Evolutionary conservation across 106 monocot species (phyloP).

Genomic region (Dendrobium nobile): DNA sequence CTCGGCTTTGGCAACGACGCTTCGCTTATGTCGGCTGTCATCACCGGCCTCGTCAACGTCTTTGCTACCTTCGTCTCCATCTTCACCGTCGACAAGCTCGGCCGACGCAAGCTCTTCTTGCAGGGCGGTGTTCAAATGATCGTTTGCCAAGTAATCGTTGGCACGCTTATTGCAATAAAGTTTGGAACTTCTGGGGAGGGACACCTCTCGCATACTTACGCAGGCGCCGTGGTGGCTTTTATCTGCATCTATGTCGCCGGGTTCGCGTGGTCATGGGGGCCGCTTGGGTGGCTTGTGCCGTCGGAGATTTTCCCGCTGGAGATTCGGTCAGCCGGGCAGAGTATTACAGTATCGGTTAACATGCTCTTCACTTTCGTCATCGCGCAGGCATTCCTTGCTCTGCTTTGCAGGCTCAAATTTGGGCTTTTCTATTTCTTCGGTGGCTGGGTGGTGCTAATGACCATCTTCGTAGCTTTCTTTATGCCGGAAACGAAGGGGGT

Average conservation of each 20-base stretch:
- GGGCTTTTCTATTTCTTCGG: slow-evolving; percentile 37
- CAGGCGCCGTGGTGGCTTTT: slow-evolving; percentile 14
- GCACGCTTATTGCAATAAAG: slow-evolving; percentile 21
- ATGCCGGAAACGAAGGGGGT: slow-evolving; percentile 46
- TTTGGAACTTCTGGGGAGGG: slow-evolving; percentile 32
- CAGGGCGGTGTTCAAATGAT: slow-evolving; percentile 9
- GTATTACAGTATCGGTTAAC: slow-evolving; percentile 44
- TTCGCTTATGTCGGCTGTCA: slow-evolving; percentile 50
- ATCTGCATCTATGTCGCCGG: slow-evolving; percentile 37
- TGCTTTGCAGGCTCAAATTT: slow-evolving; percentile 28
- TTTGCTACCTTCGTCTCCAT: slow-evolving; percentile 43
- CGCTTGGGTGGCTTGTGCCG: slow-evolving; percentile 44
- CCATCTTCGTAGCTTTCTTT: slow-evolving; percentile 26
- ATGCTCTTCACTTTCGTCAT: slow-evolving; percentile 34
- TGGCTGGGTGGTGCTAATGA: slow-evolving; percentile 37
- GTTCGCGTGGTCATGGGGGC: slow-evolving; percentile 49
- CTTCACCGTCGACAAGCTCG: slow-evolving; percentile 28
- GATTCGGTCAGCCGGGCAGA: slow-evolving; percentile 42
- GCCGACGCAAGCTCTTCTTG: slow-evolving; percentile 28
- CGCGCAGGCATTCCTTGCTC: slow-evolving; percentile 34
- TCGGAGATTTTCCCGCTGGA: slow-evolving; percentile 35
- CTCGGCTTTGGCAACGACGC: slow-evolving; percentile 49
- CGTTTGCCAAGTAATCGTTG: slow-evolving; percentile 21
- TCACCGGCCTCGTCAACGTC: slow-evolving; percentile 51
- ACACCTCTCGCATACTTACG: slow-evolving; percentile 19